These are phyloP conservation scores for Dianthus caryophyllus DNA, from an alignment of 148 eudicot genomes.

Conservation along the genomic window DNA sequence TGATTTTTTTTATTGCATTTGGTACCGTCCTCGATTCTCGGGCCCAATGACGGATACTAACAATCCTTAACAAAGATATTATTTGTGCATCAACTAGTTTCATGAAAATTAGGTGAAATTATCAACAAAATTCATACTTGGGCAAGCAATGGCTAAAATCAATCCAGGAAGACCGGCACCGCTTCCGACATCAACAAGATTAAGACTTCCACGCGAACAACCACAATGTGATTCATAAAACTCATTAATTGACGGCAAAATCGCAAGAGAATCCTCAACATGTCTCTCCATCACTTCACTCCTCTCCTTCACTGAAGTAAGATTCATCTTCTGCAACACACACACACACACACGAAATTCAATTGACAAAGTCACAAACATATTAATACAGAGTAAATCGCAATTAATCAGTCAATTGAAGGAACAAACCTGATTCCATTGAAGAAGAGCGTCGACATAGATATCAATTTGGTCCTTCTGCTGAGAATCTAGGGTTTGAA, in stretches of 20 bases:
- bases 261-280: conserved; percentile 76
- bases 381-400: background rate
- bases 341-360: background rate
- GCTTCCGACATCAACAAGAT: conserved; percentile 76
- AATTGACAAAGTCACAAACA: background rate
- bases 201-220: conserved; percentile 39
- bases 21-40: too few relatives aligned
- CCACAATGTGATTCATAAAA: conserved; percentile 50
- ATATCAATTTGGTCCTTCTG: conserved; percentile 57
- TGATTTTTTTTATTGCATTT: too few relatives aligned
- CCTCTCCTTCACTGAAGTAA: conserved; percentile 68
- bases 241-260: conserved; percentile 52
- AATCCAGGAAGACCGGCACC: conserved; percentile 94
- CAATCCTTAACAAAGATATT: background rate
- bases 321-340: conserved; percentile 70
- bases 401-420: background rate
- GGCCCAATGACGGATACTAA: background rate
- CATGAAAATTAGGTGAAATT: background rate
- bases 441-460: conserved; percentile 69
- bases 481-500: conserved; percentile 46
- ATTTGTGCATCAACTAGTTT: background rate
- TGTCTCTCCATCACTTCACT: conserved; percentile 85
- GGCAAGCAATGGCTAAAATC: conserved; percentile 84
- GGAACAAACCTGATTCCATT: conserved; percentile 75
- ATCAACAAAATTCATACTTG: conserved; percentile 36